A percentile compares a stretch with the other conserved stretches of the same genome.
Conservation (phyloP, 495 filamentous ascomycete species). For the Hypoxylon fragiforme region DNA sequence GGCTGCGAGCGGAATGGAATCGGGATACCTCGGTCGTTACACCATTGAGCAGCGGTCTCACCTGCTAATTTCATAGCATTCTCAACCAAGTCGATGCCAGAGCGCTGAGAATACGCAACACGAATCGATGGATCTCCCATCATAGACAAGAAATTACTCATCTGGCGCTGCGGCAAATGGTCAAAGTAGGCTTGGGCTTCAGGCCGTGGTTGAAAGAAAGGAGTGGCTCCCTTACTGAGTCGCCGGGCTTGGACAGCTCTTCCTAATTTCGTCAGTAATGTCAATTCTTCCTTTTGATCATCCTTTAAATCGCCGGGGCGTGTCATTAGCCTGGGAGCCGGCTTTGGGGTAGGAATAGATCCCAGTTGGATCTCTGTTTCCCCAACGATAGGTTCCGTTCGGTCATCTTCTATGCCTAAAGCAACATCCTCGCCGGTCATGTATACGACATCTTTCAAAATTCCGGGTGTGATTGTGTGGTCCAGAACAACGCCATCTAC, state of each 20-base stretch:
- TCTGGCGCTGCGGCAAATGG: conserved; percentile 12
- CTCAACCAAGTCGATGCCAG: conserved; percentile 40
- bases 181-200: conserved; percentile 41
- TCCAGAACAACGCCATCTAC: conserved; percentile 68
- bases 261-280: conserved; percentile 42
- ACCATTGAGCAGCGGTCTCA: conserved; percentile 73
- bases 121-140: conserved; percentile 47
- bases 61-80: conserved; percentile 78
- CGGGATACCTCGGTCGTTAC: conserved; percentile 72
- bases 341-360: conserved; percentile 22
- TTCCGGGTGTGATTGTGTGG: conserved; percentile 69
- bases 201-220: conserved; percentile 40
- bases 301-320: conserved; percentile 36
- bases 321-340: conserved; percentile 41
- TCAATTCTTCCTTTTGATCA: conserved; percentile 38
- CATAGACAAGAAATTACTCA: conserved; percentile 28
- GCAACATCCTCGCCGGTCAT: conserved; percentile 66
- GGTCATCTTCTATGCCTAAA: conserved; percentile 46
- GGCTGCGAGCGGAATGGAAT: conserved; percentile 72
- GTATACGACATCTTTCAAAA: conserved; percentile 70
- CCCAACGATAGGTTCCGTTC: conserved; percentile 19
- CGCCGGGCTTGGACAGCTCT: conserved; percentile 39
- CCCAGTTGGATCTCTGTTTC: conserved; percentile 37
- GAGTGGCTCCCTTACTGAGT: conserved; percentile 44
- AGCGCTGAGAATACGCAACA: conserved; percentile 34